These are phyloP conservation scores for Psilocybe cubensis DNA, from an alignment of 768 basidiomycete genomes.

Conservation along the genomic window DNA sequence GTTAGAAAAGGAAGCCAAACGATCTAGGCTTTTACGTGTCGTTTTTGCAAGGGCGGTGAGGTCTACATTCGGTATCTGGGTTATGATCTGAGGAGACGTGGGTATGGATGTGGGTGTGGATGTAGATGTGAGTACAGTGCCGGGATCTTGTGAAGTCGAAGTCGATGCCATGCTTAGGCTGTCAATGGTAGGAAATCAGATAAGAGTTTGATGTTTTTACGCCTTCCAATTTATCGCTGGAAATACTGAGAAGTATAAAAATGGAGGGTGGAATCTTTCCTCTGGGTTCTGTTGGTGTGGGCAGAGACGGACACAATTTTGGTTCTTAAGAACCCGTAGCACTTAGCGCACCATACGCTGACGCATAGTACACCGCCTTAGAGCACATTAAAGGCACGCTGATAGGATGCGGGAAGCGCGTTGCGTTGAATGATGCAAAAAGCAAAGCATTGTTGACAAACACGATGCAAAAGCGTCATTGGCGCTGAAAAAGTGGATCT, in stretches of 20 bases:
- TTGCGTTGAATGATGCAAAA: not conserved
- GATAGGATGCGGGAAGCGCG: not conserved
- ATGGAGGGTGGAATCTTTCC: no score
- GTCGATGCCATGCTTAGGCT: not conserved
- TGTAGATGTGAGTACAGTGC: no score
- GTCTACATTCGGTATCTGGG: conserved; percentile 25
- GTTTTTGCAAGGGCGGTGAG: conserved; percentile 29
- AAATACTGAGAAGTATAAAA: no score
- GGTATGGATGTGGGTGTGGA: not conserved
- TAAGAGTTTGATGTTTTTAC: no score
- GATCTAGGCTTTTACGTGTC: conserved; percentile 40
- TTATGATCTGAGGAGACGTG: not conserved
- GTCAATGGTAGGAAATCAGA: not conserved
- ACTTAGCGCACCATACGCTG: not conserved
- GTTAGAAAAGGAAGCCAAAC: conserved; percentile 37
- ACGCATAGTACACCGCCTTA: not conserved
- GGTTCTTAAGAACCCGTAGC: not conserved
- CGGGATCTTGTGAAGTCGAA: not conserved
- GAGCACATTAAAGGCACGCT: conserved; percentile 3
- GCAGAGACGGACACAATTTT: no score
- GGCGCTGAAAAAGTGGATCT: not conserved
- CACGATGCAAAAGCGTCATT: not conserved
- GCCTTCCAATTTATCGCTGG: no score
- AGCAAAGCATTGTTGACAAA: not conserved
- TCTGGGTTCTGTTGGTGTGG: no score